Conservation (phyloP, 106 monocot species). For the Dendrobium chrysotoxum region DNA sequence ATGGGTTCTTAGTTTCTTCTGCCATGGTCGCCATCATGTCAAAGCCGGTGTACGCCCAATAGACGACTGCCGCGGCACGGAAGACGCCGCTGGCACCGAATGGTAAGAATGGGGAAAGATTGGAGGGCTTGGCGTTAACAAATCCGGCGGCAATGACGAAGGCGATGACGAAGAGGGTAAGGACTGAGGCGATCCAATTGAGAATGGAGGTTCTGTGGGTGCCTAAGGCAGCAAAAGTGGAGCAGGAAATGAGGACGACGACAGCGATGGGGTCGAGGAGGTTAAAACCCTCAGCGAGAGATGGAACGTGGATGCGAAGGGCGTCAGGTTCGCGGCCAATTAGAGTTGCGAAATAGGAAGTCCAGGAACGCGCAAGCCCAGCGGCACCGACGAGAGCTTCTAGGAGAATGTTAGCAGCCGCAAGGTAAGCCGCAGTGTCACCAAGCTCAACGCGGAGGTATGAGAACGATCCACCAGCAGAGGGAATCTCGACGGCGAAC, state of each 20-base stretch:
- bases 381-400: conserved; percentile 23
- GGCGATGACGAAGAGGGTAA: conserved; percentile 24
- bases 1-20: conserved; percentile 30
- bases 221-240: conserved; percentile 25
- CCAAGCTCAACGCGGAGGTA: conserved; percentile 54
- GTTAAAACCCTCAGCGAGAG: conserved; percentile 41
- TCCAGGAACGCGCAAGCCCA: conserved; percentile 28
- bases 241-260: conserved; percentile 18
- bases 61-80: conserved; percentile 58
- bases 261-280: conserved; percentile 54
- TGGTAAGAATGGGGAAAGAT: conserved; percentile 19
- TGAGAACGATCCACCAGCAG: conserved; percentile 48
- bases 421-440: conserved; percentile 37
- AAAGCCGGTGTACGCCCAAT: conserved; percentile 64
- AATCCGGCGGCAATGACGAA: conserved; percentile 42
- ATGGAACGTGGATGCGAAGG: conserved; percentile 20
- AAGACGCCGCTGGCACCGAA: conserved; percentile 61
- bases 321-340: conserved; percentile 14
- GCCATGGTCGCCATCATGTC: conserved; percentile 34
- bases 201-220: conserved; percentile 34
- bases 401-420: conserved; percentile 28
- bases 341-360: conserved; percentile 29
- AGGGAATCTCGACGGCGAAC: conserved; percentile 56
- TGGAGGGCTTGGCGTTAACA: conserved; percentile 15
- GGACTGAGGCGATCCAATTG: conserved; percentile 42